These are phyloP conservation scores for Phlebiopsis flavidoalba DNA, from an alignment of 768 basidiomycete genomes.

Conservation along the genomic window DNA sequence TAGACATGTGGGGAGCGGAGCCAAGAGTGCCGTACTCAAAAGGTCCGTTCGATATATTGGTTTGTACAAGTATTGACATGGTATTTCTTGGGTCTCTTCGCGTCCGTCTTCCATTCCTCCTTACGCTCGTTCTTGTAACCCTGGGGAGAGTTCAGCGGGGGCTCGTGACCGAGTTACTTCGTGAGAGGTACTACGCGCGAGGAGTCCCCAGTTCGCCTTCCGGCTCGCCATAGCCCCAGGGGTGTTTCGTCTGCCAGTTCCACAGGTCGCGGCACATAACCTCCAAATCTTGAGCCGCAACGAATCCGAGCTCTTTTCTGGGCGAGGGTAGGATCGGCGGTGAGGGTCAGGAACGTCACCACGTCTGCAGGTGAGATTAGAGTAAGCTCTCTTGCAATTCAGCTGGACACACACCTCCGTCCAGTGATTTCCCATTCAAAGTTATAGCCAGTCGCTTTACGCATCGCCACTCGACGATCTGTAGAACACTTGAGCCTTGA, in stretches of 20 bases:
- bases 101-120: background rate
- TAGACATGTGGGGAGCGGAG: too few relatives aligned
- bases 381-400: slow-evolving; percentile 2
- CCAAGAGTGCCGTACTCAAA: background rate
- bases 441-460: slow-evolving; percentile 80
- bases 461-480: slow-evolving; percentile 96
- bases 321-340: slow-evolving; percentile 88
- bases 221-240: slow-evolving; percentile 55
- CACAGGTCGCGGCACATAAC: slow-evolving; percentile 96
- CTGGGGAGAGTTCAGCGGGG: background rate
- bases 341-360: slow-evolving; percentile 97
- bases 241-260: slow-evolving; percentile 98
- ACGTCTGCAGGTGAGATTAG: slow-evolving; percentile 40
- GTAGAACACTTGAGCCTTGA: slow-evolving; percentile 86
- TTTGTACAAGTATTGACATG: background rate
- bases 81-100: background rate
- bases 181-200: background rate
- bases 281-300: slow-evolving; percentile 72
- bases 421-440: slow-evolving; percentile 89
- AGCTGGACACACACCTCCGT: slow-evolving; percentile 58
- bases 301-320: slow-evolving; percentile 92
- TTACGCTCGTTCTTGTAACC: background rate
- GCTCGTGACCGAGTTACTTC: background rate
- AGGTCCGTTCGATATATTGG: background rate
- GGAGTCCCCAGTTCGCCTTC: slow-evolving; percentile 7